Percentiles rank a stretch among this genome's conserved stretches.
phyloP scores from a whole-genome alignment of 768 basidiomycete genomes.

The Scleroderma bovista region DNA sequence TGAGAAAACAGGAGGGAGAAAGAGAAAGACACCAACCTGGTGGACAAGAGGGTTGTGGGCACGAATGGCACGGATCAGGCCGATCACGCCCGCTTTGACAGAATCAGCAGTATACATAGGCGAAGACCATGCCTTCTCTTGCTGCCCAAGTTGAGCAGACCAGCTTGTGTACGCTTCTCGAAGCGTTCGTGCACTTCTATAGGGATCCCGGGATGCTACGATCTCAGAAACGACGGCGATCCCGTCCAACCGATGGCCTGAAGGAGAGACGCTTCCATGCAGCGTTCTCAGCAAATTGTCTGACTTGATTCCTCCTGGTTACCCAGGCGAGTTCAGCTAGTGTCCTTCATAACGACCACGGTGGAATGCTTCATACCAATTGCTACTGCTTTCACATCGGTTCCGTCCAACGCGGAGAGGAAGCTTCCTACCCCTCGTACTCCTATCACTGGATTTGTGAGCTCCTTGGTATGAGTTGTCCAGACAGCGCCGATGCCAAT shows the following conservation, averaged over 20 bases:
- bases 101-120: slow-evolving; percentile 22
- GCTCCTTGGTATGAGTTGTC: slow-evolving; percentile 73
- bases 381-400: slow-evolving; percentile 65
- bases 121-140: not conserved
- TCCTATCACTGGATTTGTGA: slow-evolving; percentile 60
- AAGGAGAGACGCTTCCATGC: slow-evolving; percentile 59
- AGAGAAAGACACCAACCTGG: slow-evolving; percentile 42
- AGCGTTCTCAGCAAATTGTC: slow-evolving; percentile 71
- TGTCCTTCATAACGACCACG: not conserved
- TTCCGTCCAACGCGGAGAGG: slow-evolving; percentile 59
- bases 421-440: slow-evolving; percentile 67
- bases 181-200: slow-evolving; percentile 42
- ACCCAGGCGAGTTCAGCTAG: not conserved
- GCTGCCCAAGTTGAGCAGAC: slow-evolving; percentile 3
- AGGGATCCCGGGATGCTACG: slow-evolving; percentile 56
- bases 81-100: slow-evolving; percentile 40
- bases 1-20: not conserved
- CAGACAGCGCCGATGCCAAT: slow-evolving; percentile 86
- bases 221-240: slow-evolving; percentile 90
- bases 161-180: slow-evolving; percentile 33
- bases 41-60: slow-evolving; percentile 68
- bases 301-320: slow-evolving; percentile 81
- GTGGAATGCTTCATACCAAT: slow-evolving; percentile 55
- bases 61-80: slow-evolving; percentile 49
- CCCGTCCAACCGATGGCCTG: slow-evolving; percentile 62